phyloP scores from a whole-genome alignment of 2,329 filamentous ascomycete species.

The Triangularia setosa region DNA sequence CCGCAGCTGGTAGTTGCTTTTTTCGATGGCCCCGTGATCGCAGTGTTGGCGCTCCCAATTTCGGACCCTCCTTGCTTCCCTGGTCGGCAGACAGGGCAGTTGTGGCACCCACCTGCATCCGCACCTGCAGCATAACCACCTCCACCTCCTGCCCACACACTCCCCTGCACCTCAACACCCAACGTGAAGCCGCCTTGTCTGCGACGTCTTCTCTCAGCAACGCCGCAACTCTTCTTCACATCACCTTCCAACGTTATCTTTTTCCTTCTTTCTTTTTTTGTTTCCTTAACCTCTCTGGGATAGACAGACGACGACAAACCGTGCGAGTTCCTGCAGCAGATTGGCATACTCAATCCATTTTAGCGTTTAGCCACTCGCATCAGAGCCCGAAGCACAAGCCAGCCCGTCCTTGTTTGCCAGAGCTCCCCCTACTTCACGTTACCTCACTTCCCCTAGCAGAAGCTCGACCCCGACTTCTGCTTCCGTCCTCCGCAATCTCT shows the following conservation, averaged over 20 bases:
- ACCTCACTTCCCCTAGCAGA: neutral
- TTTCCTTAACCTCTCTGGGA: neutral
- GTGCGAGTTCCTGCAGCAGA: neutral
- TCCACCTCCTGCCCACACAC: neutral
- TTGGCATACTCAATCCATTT: neutral
- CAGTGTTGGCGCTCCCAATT: neutral
- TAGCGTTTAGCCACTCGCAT: neutral
- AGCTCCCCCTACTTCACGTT: neutral
- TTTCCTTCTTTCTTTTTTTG: neutral
- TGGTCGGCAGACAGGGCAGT: neutral
- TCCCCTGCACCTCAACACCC: constrained; percentile 8
- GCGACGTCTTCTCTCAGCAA: constrained; percentile 12
- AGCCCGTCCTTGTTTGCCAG: neutral
- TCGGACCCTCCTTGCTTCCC: neutral
- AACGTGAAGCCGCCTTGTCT: constrained; percentile 7
- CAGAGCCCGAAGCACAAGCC: neutral
- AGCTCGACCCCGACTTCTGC: neutral
- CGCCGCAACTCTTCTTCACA: constrained; percentile 6
- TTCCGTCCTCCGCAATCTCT: neutral
- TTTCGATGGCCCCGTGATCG: neutral
- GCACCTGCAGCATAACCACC: neutral
- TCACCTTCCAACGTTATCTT: neutral
- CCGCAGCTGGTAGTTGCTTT: neutral
- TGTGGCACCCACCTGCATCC: neutral
- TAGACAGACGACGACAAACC: neutral